A percentile compares a stretch with the other conserved stretches of the same genome.
These are phyloP conservation scores for Nothophytophthora sp. DNA, from an alignment of 352 stramenopile species.

Conservation along the genomic window DNA sequence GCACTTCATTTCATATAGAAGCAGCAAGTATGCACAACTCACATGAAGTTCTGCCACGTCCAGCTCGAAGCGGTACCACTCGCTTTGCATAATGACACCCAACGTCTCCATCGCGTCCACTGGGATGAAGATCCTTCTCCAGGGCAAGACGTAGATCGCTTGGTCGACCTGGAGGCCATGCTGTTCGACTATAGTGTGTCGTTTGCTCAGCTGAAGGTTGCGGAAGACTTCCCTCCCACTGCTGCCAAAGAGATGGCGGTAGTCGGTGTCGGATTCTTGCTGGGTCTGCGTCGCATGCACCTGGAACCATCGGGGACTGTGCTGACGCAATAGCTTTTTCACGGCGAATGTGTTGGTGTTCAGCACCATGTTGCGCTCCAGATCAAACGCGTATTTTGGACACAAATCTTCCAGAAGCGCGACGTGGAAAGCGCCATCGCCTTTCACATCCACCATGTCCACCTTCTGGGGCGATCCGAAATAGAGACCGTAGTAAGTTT, in stretches of 20 bases:
- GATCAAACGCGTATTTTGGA: conserved; percentile 25
- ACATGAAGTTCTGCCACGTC: conserved; percentile 37
- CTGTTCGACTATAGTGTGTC: not conserved
- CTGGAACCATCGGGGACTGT: conserved; percentile 20
- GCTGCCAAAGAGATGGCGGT: conserved; percentile 23
- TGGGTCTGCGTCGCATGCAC: conserved; percentile 25
- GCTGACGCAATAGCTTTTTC: conserved; percentile 20
- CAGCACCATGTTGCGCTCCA: conserved; percentile 14
- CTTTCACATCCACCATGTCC: conserved; percentile 28
- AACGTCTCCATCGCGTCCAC: conserved; percentile 24
- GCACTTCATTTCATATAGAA: too few species aligned
- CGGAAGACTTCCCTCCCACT: conserved; percentile 6
- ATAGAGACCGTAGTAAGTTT: conserved; percentile 20
- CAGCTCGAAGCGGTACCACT: conserved; percentile 36
- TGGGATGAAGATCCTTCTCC: conserved; percentile 19
- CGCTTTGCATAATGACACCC: conserved; percentile 35
- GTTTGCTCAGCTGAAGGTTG: conserved; percentile 9
- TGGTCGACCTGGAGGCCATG: conserved; percentile 4
- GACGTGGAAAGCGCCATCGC: conserved; percentile 17
- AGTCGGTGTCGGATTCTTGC: conserved; percentile 19
- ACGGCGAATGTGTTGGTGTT: conserved; percentile 31
- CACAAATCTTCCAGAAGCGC: conserved; percentile 28
- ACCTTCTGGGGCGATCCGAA: conserved; percentile 18
- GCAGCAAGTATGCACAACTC: not conserved
- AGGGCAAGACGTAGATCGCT: conserved; percentile 8